A percentile compares a stretch with the other conserved stretches of the same genome.
Evolutionary conservation across 306 rosid species (phyloP).

Genomic region (Malus orientalis): DNA sequence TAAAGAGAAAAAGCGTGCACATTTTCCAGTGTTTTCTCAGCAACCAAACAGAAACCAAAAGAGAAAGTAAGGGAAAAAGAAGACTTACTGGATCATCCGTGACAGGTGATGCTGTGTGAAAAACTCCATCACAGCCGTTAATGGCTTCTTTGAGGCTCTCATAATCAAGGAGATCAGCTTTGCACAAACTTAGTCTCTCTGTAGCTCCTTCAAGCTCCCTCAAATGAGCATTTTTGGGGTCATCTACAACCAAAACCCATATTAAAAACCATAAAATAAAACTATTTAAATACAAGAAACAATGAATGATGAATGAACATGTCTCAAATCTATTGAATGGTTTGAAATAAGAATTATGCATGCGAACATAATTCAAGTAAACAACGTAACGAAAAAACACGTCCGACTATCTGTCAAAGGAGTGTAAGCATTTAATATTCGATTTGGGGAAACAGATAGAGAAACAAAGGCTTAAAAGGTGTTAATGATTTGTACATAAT

Average conservation of each 20-base stretch:
- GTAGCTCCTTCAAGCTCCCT: conserved; percentile 69
- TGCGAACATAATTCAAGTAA: neutral
- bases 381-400: neutral
- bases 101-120: conserved; percentile 84
- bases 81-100: conserved; percentile 70
- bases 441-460: too few species aligned
- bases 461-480: neutral
- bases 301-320: neutral
- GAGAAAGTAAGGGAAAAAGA: neutral
- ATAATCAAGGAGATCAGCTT: conserved; percentile 66
- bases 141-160: conserved; percentile 47
- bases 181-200: conserved; percentile 55
- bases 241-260: conserved; percentile 30
- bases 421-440: too few species aligned
- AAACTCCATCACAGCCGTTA: conserved; percentile 63
- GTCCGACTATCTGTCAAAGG: neutral
- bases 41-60: neutral
- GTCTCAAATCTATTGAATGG: neutral
- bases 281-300: neutral
- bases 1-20: neutral
- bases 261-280: neutral
- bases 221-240: conserved; percentile 71
- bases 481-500: neutral
- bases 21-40: neutral
- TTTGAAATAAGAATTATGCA: neutral